Conservation (phyloP, 805 yeast genomes). For the Lipomyces japonicus region DNA sequence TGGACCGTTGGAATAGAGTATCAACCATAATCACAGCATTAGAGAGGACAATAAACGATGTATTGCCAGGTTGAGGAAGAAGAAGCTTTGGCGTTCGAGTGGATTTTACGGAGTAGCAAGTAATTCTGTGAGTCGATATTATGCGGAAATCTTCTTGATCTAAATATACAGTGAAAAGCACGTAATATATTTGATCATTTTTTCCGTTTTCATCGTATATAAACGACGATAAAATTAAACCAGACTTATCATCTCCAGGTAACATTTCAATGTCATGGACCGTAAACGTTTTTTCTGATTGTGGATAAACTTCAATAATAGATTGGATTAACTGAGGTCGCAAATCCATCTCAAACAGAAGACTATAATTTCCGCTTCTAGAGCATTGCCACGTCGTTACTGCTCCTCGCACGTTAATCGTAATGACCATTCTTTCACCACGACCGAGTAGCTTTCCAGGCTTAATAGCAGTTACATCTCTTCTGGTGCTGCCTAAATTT, state of each 20-base stretch:
- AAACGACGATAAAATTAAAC: slow-evolving; percentile 51
- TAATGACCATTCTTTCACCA: slow-evolving; percentile 46
- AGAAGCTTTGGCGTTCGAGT: slow-evolving; percentile 47
- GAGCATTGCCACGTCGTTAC: slow-evolving; percentile 50
- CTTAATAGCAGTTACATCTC: slow-evolving; percentile 55
- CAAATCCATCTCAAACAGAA: slow-evolving; percentile 40
- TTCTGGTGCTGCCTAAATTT: slow-evolving; percentile 30
- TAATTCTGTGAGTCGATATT: slow-evolving; percentile 63
- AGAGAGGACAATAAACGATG: slow-evolving; percentile 59
- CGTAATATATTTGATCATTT: slow-evolving; percentile 38
- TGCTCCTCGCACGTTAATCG: slow-evolving; percentile 45
- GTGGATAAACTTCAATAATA: slow-evolving; percentile 49
- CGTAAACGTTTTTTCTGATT: slow-evolving; percentile 48
- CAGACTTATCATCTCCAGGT: slow-evolving; percentile 41
- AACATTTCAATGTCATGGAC: slow-evolving; percentile 62
- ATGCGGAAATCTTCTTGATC: slow-evolving; percentile 51
- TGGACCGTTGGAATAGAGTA: slow-evolving; percentile 41
- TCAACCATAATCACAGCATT: slow-evolving; percentile 66
- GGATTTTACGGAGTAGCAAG: slow-evolving; percentile 43
- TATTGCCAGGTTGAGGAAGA: slow-evolving; percentile 55
- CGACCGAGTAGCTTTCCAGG: slow-evolving; percentile 51
- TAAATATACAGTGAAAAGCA: slow-evolving; percentile 53
- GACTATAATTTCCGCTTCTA: slow-evolving; percentile 43
- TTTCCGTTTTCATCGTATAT: slow-evolving; percentile 34
- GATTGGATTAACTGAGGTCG: slow-evolving; percentile 41